phyloP scores from a whole-genome alignment of 768 basidiomycete species.

The Phaffia australis region DNA sequence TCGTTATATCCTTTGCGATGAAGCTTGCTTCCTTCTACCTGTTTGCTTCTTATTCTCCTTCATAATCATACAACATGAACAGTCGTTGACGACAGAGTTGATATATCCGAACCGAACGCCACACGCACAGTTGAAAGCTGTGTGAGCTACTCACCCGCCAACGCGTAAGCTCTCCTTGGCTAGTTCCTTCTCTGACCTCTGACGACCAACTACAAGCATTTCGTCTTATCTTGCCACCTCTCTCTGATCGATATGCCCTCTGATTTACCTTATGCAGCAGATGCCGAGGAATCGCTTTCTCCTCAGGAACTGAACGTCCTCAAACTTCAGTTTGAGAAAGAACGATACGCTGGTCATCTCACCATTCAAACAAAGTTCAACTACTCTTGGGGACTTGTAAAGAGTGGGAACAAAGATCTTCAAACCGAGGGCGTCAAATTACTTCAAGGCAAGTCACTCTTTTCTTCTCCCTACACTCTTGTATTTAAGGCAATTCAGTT shows the following conservation, averaged over 20 bases:
- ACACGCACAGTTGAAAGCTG: neutral
- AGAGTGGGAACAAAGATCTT: constrained; percentile 70
- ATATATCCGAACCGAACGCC: too few species aligned
- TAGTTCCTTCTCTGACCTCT: neutral
- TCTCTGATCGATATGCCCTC: constrained; percentile 42
- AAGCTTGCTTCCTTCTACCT: too few species aligned
- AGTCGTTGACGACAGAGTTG: too few species aligned
- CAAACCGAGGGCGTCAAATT: constrained; percentile 86
- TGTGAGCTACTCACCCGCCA: neutral
- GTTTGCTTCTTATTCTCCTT: too few species aligned
- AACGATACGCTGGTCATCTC: constrained; percentile 68
- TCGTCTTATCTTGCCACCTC: neutral
- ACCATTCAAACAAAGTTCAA: constrained; percentile 96
- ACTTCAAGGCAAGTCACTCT: constrained; percentile 58
- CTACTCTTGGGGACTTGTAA: constrained; percentile 81
- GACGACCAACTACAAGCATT: neutral
- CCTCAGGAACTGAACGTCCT: constrained; percentile 78
- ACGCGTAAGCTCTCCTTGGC: neutral
- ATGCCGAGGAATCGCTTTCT: constrained; percentile 75
- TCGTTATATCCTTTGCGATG: too few species aligned
- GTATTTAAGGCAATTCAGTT: neutral
- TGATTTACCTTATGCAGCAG: constrained; percentile 89
- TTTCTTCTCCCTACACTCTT: neutral
- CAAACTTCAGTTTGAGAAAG: constrained; percentile 75
- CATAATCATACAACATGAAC: too few species aligned